Evolutionary conservation across 768 basidiomycete genomes (phyloP).

Genomic region (Vararia minispora): DNA sequence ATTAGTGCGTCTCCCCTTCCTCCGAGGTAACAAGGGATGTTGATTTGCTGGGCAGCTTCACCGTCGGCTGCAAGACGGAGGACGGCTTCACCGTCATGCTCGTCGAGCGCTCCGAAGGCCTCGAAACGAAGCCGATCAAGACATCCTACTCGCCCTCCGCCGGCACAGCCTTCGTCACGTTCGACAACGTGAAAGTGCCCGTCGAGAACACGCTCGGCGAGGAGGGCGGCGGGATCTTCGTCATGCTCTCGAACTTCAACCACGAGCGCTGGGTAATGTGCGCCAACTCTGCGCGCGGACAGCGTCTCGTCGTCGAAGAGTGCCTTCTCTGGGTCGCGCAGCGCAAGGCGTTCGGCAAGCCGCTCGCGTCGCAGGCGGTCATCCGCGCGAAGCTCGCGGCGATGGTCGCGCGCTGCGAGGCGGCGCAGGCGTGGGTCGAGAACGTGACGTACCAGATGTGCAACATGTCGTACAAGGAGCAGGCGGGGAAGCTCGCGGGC

Average conservation of each 20-base stretch:
- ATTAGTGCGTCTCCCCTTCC: slow-evolving; percentile 22
- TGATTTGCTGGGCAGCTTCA: slow-evolving; percentile 32
- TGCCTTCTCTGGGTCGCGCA: slow-evolving; percentile 85
- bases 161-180: slow-evolving; percentile 74
- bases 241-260: slow-evolving; percentile 78
- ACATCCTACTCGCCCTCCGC: slow-evolving; percentile 81
- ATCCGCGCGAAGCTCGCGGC: slow-evolving; percentile 80
- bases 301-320: slow-evolving; percentile 68
- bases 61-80: slow-evolving; percentile 62
- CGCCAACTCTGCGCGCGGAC: slow-evolving; percentile 51
- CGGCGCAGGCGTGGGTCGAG: slow-evolving; percentile 76
- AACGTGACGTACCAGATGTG: slow-evolving; percentile 82
- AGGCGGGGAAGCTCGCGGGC: slow-evolving; percentile 63
- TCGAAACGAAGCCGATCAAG: slow-evolving; percentile 78
- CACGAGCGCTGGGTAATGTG: slow-evolving; percentile 93
- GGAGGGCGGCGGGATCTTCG: slow-evolving; percentile 64
- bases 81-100: slow-evolving; percentile 75
- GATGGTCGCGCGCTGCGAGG: slow-evolving; percentile 83
- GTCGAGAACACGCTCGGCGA: slow-evolving; percentile 78
- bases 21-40: background rate
- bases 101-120: slow-evolving; percentile 72
- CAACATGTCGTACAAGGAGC: slow-evolving; percentile 74
- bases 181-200: slow-evolving; percentile 79
- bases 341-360: slow-evolving; percentile 89
- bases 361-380: slow-evolving; percentile 71